phyloP scores from a whole-genome alignment of 257 asterid genomes.

The Misopates orontium region DNA sequence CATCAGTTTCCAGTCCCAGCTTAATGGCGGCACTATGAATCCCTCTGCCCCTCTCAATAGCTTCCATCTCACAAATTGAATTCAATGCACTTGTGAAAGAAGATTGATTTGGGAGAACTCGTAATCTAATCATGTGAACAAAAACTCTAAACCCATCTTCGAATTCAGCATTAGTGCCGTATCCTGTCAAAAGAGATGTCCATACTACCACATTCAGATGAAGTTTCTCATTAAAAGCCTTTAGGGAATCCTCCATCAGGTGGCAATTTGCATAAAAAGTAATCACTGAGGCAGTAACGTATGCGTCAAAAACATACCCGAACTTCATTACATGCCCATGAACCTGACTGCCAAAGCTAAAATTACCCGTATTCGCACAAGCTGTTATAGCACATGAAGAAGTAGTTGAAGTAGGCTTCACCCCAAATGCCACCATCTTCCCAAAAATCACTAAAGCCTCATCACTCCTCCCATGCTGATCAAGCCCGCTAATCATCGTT shows the following conservation, averaged over 20 bases:
- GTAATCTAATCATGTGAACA: conserved; percentile 51
- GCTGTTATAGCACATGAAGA: conserved; percentile 62
- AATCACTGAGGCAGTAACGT: conserved; percentile 60
- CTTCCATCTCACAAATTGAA: conserved; percentile 64
- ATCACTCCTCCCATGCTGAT: conserved; percentile 59
- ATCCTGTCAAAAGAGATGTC: conserved; percentile 90
- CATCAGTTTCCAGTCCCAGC: conserved; percentile 60
- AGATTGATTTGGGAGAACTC: conserved; percentile 79
- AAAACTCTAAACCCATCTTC: conserved; percentile 59
- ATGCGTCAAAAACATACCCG: conserved; percentile 54
- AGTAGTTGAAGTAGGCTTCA: conserved; percentile 63
- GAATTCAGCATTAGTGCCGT: conserved; percentile 53
- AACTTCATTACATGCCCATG: conserved; percentile 58
- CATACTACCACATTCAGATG: conserved; percentile 70
- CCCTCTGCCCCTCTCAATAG: conserved; percentile 55
- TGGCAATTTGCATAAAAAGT: conserved; percentile 73
- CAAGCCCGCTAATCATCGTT: conserved; percentile 76
- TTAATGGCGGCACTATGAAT: conserved; percentile 64
- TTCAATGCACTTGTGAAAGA: conserved; percentile 83
- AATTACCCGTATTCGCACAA: conserved; percentile 51
- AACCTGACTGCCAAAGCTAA: conserved; percentile 54
- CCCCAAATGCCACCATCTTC: conserved; percentile 53
- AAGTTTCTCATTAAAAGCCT: conserved; percentile 55
- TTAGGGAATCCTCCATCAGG: conserved; percentile 44
- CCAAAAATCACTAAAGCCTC: conserved; percentile 55